A percentile compares a stretch with the other conserved stretches of the same genome.
These are phyloP conservation scores for Musa troglodytarum DNA, from an alignment of 176 grass and related monocot genomes.

Conservation along the genomic window DNA sequence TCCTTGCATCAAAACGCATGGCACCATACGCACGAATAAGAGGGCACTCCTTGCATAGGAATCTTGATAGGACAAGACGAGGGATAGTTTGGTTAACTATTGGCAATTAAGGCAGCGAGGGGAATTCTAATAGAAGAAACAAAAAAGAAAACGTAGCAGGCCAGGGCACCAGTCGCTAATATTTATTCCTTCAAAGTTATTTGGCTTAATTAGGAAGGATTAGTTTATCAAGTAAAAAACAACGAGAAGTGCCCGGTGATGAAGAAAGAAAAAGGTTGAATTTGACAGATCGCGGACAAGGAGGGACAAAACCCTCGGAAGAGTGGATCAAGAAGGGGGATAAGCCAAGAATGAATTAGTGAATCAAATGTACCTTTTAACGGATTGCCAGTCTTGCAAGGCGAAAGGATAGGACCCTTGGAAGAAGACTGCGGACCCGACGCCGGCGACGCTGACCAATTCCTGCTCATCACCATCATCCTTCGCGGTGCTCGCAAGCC, in stretches of 20 bases:
- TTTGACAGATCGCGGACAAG: background rate
- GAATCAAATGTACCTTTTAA: conserved; percentile 47
- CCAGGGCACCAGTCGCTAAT: background rate
- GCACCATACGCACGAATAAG: conserved; percentile 77
- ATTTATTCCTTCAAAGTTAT: too few species aligned
- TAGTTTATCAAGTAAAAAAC: too few species aligned
- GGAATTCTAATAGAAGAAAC: background rate
- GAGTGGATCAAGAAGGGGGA: background rate
- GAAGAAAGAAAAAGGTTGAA: too few species aligned
- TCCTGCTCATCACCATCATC: conserved; percentile 5
- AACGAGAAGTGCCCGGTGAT: too few species aligned
- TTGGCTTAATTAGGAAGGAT: too few species aligned
- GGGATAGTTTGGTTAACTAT: background rate
- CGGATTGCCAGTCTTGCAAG: conserved; percentile 56
- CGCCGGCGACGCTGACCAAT: conserved; percentile 57
- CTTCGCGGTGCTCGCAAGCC: background rate
- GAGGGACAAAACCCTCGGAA: background rate
- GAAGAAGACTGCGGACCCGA: conserved; percentile 79
- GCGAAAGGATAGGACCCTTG: conserved; percentile 47
- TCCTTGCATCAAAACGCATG: conserved; percentile 69
- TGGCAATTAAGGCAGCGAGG: too few species aligned
- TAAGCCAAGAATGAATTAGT: background rate
- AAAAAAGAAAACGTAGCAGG: background rate
- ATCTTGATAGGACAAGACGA: conserved; percentile 29
- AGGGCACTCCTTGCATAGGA: conserved; percentile 68